A percentile compares a stretch with the other conserved stretches of the same genome.
Conservation (phyloP, 257 asterid species). For the Forsythia viridissima region DNA sequence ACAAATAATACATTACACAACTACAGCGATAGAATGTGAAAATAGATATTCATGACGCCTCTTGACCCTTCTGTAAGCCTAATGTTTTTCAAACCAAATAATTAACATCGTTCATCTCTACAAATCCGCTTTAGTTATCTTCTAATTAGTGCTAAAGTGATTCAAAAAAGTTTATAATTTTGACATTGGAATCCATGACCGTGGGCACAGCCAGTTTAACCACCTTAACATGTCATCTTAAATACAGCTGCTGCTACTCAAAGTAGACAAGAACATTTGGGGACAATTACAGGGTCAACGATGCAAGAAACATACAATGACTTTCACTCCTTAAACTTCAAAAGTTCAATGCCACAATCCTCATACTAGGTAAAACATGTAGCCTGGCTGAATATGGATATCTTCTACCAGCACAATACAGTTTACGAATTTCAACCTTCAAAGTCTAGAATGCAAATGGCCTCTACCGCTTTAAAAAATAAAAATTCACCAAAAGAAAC, state of each 20-base stretch:
- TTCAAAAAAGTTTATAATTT: no score
- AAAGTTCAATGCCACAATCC: not conserved
- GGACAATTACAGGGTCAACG: not conserved
- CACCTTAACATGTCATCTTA: not conserved
- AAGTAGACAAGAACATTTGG: not conserved
- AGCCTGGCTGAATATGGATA: not conserved
- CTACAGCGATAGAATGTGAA: not conserved
- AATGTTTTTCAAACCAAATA: not conserved
- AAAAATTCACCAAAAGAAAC: not conserved
- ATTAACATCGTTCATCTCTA: not conserved
- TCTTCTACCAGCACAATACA: not conserved
- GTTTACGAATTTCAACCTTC: slow-evolving; percentile 10
- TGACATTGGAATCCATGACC: not conserved
- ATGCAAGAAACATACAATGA: not conserved
- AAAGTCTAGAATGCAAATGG: slow-evolving; percentile 5
- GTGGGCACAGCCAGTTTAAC: not conserved
- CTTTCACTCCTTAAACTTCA: not conserved
- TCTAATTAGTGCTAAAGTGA: not conserved
- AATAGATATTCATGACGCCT: not conserved
- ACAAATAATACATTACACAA: not conserved
- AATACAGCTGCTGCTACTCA: slow-evolving; percentile 3
- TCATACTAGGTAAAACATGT: not conserved
- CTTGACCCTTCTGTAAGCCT: not conserved
- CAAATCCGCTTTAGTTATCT: not conserved
- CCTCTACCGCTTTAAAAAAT: slow-evolving; percentile 8